Evolutionary conservation across 371 early-diverging fungal genomes (phyloP).

Genomic region (Mucor mucedo): DNA sequence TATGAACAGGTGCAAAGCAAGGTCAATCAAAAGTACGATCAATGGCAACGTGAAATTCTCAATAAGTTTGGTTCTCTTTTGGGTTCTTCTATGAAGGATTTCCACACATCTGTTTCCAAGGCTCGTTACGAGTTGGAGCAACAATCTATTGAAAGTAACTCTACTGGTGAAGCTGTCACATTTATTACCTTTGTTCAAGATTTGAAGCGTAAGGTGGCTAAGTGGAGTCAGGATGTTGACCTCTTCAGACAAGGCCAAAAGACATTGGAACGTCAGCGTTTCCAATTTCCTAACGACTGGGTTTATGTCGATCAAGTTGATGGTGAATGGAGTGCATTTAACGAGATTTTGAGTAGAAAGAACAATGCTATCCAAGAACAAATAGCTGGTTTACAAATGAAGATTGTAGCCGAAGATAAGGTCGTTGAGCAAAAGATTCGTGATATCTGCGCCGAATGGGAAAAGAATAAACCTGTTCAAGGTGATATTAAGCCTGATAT

Average conservation of each 20-base stretch:
- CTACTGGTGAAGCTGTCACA: slow-evolving; percentile 91
- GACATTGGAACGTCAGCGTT: slow-evolving; percentile 92
- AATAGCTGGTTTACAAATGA: slow-evolving; percentile 87
- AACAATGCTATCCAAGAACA: slow-evolving; percentile 93
- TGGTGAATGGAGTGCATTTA: slow-evolving; percentile 97
- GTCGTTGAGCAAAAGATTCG: slow-evolving; percentile 84
- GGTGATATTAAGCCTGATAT: slow-evolving; percentile 91
- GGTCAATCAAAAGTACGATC: slow-evolving; percentile 97
- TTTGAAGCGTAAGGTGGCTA: slow-evolving; percentile 84
- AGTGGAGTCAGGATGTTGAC: slow-evolving; percentile 85
- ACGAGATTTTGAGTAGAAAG: slow-evolving; percentile 92
- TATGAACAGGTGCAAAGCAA: slow-evolving; percentile 98
- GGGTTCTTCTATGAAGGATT: slow-evolving; percentile 83
- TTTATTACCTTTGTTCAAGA: slow-evolving; percentile 98
- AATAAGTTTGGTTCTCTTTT: slow-evolving; percentile 89
- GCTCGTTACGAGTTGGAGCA: slow-evolving; percentile 90
- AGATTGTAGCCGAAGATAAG: slow-evolving; percentile 91
- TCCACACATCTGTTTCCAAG: slow-evolving; percentile 78
- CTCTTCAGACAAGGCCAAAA: slow-evolving; percentile 92
- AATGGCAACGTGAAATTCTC: slow-evolving; percentile 96
- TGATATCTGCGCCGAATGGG: slow-evolving; percentile 92
- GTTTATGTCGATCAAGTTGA: slow-evolving; percentile 94
- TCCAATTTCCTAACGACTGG: slow-evolving; percentile 95
- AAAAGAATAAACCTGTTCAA: slow-evolving; percentile 90
- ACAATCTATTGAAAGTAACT: slow-evolving; percentile 82